Evolutionary conservation across 768 basidiomycete species (phyloP), one percentile per base, ranked within the genome.

Genomic region (Coprinopsis cinerea): DNA sequence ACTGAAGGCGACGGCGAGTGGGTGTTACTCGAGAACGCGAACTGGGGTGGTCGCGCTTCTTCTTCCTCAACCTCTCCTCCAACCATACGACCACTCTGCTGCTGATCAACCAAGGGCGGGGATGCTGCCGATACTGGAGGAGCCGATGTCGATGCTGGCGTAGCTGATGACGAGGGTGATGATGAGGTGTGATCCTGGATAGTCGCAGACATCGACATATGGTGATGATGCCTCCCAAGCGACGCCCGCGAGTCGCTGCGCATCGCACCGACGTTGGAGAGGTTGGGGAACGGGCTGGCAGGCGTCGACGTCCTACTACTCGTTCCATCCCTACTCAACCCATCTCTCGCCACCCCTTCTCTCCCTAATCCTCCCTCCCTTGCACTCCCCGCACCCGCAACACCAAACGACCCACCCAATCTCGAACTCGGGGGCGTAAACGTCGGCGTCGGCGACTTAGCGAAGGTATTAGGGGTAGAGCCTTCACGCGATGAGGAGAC

Each of bases 391-490:
- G 7, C 15, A 15, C 9, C 15, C 15, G 7, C 15, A 15, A 15
- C 15, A 15, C 30, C 17, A 25, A 26, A 23, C 9, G 11, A 23
- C 20, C 42, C 42, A 10, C 42, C 42, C 4, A 43, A 23, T 48
- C 34, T 34, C 40, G 22, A 47, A 34, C 4, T 53, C 56, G 35
- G 42, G 24, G 4, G 58, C 14, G 48, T 28, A 7, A 26, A 30
- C 22, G 48, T 39, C 6, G 64, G 60, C 0, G 63, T 61, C 1
- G 64, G 60, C 13, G 62, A 62, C 34, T 60, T 62, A 2, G 52
- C 52, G 40, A 39, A 47, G 4, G 20, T 11, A 11, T 6, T 43
- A 14, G 13, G 18, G 7, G 37, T 10, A 14, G 37, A 20, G 18
- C 9, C 18, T 7, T 10, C 57, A 49, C 1, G 57, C 4, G 55